phyloP scores from a whole-genome alignment of 1,284 basidiomycete species.

The Trichosporon sp. region DNA sequence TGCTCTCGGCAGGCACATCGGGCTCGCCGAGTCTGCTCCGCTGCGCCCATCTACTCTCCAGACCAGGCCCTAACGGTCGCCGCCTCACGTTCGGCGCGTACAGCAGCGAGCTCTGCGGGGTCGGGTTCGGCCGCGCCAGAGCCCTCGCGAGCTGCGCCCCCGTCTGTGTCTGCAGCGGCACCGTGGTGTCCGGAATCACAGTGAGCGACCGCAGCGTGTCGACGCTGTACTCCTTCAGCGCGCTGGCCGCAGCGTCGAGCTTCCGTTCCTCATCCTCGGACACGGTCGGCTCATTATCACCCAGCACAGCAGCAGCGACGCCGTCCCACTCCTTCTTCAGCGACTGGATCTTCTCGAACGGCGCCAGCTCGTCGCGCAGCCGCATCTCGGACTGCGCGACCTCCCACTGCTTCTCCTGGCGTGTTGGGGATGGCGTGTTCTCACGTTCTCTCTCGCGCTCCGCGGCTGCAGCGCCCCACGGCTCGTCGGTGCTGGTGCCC shows the following conservation, averaged over 20 bases:
- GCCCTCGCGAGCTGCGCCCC: conserved; percentile 46
- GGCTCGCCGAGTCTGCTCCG: conserved; percentile 53
- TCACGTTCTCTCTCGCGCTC: conserved; percentile 12
- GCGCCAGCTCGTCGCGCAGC: conserved; percentile 45
- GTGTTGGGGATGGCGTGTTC: conserved; percentile 16
- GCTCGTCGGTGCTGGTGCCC: neutral
- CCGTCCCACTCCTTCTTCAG: conserved; percentile 50
- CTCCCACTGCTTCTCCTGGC: conserved; percentile 49
- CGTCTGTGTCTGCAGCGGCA: conserved; percentile 49
- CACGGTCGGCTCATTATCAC: conserved; percentile 33
- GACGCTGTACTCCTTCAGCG: conserved; percentile 31
- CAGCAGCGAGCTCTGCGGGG: conserved; percentile 48
- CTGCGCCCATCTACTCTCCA: conserved; percentile 43
- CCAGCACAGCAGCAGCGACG: conserved; percentile 38
- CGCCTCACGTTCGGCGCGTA: conserved; percentile 30
- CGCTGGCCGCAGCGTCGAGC: conserved; percentile 36
- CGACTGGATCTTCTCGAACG: conserved; percentile 43
- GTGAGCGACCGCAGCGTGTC: conserved; percentile 41
- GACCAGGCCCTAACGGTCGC: conserved; percentile 26
- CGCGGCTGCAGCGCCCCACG: neutral
- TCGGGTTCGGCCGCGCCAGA: conserved; percentile 47
- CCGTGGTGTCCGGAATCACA: conserved; percentile 44
- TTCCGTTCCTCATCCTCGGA: conserved; percentile 38
- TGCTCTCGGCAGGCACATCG: conserved; percentile 33
- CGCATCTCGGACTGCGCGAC: conserved; percentile 44